Conservation (phyloP, 768 basidiomycete species). For the Lactarius deliciosus region DNA sequence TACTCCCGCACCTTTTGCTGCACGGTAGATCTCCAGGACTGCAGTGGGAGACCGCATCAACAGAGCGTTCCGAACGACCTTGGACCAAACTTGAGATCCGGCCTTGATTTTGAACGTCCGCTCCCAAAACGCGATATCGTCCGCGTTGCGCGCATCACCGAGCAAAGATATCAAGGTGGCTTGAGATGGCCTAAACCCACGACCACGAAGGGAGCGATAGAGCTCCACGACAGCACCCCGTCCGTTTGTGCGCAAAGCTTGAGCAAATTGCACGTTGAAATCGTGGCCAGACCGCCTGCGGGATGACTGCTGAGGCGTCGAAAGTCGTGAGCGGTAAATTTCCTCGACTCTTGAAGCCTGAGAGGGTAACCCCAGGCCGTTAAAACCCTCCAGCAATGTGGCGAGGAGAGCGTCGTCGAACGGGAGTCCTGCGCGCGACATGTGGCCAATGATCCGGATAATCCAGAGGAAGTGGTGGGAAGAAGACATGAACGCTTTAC, state of each 20-base stretch:
- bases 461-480: conserved; percentile 23
- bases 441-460: conserved; percentile 21
- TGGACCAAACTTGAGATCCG: conserved; percentile 50
- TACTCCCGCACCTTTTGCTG: conserved; percentile 45
- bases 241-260: conserved; percentile 13
- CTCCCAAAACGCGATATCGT: conserved; percentile 37
- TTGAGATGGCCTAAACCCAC: conserved; percentile 26
- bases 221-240: conserved; percentile 9
- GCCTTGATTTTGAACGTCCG: conserved; percentile 43
- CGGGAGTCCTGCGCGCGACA: conserved; percentile 21
- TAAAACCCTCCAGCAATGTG: conserved; percentile 30
- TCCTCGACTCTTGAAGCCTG: conserved; percentile 27
- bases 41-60: conserved; percentile 39
- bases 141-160: conserved; percentile 7
- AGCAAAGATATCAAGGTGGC: conserved; percentile 23
- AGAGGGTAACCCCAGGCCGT: conserved; percentile 10
- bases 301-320: not conserved
- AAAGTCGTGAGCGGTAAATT: conserved; percentile 24
- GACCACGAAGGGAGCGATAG: conserved; percentile 8
- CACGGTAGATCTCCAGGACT: conserved; percentile 52
- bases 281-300: not conserved
- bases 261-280: conserved; percentile 22
- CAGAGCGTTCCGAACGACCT: conserved; percentile 53
- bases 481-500: conserved; percentile 38
- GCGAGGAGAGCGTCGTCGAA: conserved; percentile 26